Conservation (phyloP, 352 stramenopile genomes). For the Globisporangium radiosum region DNA sequence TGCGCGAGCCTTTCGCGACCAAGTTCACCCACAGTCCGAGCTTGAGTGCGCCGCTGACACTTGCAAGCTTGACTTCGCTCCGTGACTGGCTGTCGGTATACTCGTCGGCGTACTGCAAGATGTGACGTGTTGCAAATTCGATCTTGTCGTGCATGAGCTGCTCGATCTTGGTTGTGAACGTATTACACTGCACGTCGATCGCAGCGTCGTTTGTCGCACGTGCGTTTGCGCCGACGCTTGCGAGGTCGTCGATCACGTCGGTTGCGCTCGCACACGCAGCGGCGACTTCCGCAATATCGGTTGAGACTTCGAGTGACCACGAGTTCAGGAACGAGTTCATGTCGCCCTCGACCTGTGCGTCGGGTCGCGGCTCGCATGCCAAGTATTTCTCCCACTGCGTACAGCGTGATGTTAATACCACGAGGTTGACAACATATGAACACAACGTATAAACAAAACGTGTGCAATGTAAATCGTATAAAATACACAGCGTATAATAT, state of each 20-base stretch:
- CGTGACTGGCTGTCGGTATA: constrained; percentile 49
- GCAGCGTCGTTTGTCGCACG: constrained; percentile 42
- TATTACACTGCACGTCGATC: constrained; percentile 29
- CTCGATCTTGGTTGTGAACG: constrained; percentile 48
- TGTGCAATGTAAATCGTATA: too few relatives aligned
- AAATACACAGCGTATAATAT: too few relatives aligned
- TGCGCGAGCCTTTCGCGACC: constrained; percentile 61
- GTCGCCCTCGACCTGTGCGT: constrained; percentile 63
- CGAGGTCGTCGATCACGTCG: constrained; percentile 55
- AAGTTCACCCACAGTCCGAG: constrained; percentile 73
- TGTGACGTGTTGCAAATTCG: constrained; percentile 51
- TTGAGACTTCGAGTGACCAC: constrained; percentile 54
- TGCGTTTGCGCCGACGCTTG: constrained; percentile 47
- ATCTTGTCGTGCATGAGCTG: constrained; percentile 56
- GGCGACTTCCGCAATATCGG: constrained; percentile 39
- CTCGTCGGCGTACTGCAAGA: constrained; percentile 72
- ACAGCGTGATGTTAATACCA: background rate
- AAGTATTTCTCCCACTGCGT: constrained; percentile 68
- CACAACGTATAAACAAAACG: too few relatives aligned
- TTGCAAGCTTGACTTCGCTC: constrained; percentile 66
- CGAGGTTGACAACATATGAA: background rate
- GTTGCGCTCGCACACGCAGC: constrained; percentile 44
- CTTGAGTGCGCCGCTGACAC: constrained; percentile 34
- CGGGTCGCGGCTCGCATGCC: constrained; percentile 56
- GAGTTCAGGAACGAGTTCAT: constrained; percentile 83